Base-by-base conservation (phyloP, 2,329 filamentous ascomycete species). In the Dactylonectria estremocensis region DNA sequence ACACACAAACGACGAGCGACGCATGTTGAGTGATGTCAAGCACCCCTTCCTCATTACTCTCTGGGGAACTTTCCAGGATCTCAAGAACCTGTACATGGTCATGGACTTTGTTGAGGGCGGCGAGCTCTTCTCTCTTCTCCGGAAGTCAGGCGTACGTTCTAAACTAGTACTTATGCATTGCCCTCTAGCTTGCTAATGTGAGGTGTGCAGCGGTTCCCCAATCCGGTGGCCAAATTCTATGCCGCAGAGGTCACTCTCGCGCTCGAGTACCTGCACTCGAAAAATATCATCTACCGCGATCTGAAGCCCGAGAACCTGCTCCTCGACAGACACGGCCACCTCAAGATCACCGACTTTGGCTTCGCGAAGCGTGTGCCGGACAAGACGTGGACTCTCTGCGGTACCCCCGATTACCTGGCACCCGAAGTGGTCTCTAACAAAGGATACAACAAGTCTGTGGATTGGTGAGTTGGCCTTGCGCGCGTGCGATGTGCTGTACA, bases 31-130 rank as follows among this genome's bases (percentile, higher is more conserved):
- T 80, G 93, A 97, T 80, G 96, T 98, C 80, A 97, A 98, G 82
- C 95, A 99, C 83, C 95, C 96, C 13, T 99, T 99, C 84, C 87
- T 99, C 71, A 96, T 99, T 79, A 99, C 96, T 2, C 87, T 99
- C 46, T 99, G 96, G 96, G 96, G 96, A 66, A 99, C 96, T 10
- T 99, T 98, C 82, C 95, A 98, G 80, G 96, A 99, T 78, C 89
- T 91, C 57, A 95, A 91, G 83, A 98, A 98, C 80, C 86, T 99
- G 40, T 99, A 99, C 88, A 99, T 99, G 96, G 96, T 99, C 77
- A 99, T 99, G 96, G 96, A 99, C 82, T 99, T 99, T 85, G 95
- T 99, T 61, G 96, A 99, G 83, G 96, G 96, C 74, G 96, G 96
- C 77, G 96, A 99, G 86, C 87, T 99, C 61, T 99, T 99, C 81